A percentile compares a stretch with the other conserved stretches of the same genome.
phyloP scores from a whole-genome alignment of 2,329 filamentous ascomycete genomes.

The Trichocomaceae sp. region DNA sequence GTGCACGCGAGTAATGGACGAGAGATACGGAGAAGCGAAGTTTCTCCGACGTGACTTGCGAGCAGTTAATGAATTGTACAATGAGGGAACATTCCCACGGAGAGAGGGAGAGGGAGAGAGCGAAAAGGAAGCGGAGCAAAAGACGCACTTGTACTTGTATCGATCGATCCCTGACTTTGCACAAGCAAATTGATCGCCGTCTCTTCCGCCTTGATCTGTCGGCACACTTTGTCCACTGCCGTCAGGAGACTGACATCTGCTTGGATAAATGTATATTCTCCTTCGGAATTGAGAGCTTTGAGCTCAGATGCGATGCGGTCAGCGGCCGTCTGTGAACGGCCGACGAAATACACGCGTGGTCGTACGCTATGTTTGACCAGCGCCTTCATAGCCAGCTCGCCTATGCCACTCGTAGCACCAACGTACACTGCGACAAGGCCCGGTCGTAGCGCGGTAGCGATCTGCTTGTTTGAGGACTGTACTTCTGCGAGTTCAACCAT shows the following conservation, averaged over 20 bases:
- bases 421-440: constrained; percentile 5
- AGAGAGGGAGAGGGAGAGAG: too few species aligned
- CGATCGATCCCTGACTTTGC: constrained; percentile 29
- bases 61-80: background rate
- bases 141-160: background rate
- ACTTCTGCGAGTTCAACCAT: background rate
- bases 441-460: background rate
- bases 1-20: background rate
- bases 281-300: constrained; percentile 19
- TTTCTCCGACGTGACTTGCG: background rate
- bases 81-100: background rate
- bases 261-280: constrained; percentile 24
- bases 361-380: constrained; percentile 34
- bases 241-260: constrained; percentile 31
- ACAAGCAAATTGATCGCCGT: constrained; percentile 34
- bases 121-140: background rate
- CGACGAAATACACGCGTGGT: constrained; percentile 49
- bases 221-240: constrained; percentile 28
- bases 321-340: constrained; percentile 34
- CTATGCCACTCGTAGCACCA: constrained; percentile 50
- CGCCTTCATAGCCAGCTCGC: constrained; percentile 43
- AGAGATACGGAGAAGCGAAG: background rate
- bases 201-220: constrained; percentile 23
- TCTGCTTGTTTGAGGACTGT: constrained; percentile 1
- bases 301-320: constrained; percentile 41